These are phyloP conservation scores for Senna tora DNA, from an alignment of 306 rosid genomes.

Conservation along the genomic window DNA sequence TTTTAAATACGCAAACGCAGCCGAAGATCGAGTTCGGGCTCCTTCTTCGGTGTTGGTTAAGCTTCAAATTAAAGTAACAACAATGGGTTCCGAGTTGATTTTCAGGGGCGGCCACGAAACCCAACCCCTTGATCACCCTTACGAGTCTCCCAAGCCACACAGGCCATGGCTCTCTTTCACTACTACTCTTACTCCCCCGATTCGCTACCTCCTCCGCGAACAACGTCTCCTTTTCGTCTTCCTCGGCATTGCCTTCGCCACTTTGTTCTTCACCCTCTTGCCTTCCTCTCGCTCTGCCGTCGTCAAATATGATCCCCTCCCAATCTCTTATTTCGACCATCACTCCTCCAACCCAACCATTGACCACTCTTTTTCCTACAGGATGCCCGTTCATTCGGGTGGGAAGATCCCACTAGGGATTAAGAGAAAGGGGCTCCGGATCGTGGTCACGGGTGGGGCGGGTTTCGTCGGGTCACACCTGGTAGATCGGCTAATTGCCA, in stretches of 20 bases:
- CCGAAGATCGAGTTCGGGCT: not conserved
- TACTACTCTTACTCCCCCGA: slow-evolving; percentile 69
- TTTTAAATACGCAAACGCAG: slow-evolving; percentile 38
- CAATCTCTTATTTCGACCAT: slow-evolving; percentile 40
- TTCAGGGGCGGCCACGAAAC: slow-evolving; percentile 88
- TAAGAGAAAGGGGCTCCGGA: slow-evolving; percentile 80
- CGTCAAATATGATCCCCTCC: slow-evolving; percentile 28
- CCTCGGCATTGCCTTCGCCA: slow-evolving; percentile 76
- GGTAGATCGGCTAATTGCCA: slow-evolving; percentile 85
- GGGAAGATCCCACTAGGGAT: slow-evolving; percentile 86
- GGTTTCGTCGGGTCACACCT: slow-evolving; percentile 95
- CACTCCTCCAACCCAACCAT: slow-evolving; percentile 38
- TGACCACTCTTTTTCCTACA: slow-evolving; percentile 46
- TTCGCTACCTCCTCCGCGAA: slow-evolving; percentile 82
- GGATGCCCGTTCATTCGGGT: slow-evolving; percentile 48
- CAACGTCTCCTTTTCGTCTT: slow-evolving; percentile 80
- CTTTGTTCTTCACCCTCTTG: slow-evolving; percentile 56
- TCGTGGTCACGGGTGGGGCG: slow-evolving; percentile 95
- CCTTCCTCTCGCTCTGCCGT: slow-evolving; percentile 45
- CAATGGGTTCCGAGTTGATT: slow-evolving; percentile 66
- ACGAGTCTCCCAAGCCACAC: slow-evolving; percentile 65
- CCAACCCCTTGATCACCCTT: slow-evolving; percentile 54
- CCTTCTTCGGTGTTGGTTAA: not conserved
- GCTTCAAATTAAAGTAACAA: not conserved
- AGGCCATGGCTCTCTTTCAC: slow-evolving; percentile 77